phyloP scores from a whole-genome alignment of 2,329 filamentous ascomycete genomes.

The Paradendryphiella salina region DNA sequence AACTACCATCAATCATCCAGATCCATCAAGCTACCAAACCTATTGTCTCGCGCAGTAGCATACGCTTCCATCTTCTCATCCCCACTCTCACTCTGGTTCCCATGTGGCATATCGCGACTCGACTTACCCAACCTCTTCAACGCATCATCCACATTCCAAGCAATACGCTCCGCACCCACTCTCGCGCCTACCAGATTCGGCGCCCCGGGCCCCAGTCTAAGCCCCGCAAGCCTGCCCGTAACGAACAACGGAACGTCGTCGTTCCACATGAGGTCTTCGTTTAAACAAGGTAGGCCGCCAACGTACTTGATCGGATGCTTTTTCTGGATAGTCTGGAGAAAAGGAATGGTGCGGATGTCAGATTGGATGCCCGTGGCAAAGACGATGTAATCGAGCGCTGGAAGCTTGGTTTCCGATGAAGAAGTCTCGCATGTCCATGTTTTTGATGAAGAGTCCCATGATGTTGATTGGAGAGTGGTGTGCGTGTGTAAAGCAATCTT shows the following conservation, averaged over 20 bases:
- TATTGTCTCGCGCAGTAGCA: constrained; percentile 50
- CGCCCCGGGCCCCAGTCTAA: constrained; percentile 72
- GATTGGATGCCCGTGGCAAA: constrained; percentile 74
- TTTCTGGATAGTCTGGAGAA: constrained; percentile 61
- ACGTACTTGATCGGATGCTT: constrained; percentile 65
- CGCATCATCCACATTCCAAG: constrained; percentile 68
- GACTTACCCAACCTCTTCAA: constrained; percentile 39
- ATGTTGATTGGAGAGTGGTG: constrained; percentile 59
- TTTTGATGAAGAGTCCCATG: constrained; percentile 53
- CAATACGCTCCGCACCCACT: constrained; percentile 71
- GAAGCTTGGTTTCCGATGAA: constrained; percentile 55
- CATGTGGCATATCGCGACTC: neutral
- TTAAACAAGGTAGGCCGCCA: constrained; percentile 72
- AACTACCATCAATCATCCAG: neutral
- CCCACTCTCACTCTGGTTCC: constrained; percentile 12
- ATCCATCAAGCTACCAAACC: constrained; percentile 44
- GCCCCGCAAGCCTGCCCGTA: constrained; percentile 67
- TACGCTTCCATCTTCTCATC: constrained; percentile 35
- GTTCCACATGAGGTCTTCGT: constrained; percentile 75
- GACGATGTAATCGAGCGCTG: constrained; percentile 67
- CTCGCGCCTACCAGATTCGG: constrained; percentile 75
- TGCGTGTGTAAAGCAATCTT: constrained; percentile 60
- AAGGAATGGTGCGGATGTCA: constrained; percentile 63
- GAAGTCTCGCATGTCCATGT: constrained; percentile 36
- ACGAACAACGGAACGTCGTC: constrained; percentile 73